These are phyloP conservation scores for carrot (Daucus carota) DNA, from an alignment of 129 eudicot genomes.

Conservation along the genomic window DH1_v3.0 NC_030385.2:24772501-24773000, in stretches of 20 bases:
- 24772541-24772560: background rate
- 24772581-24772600: background rate
- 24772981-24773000: slow-evolving; percentile 73
- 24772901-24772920: slow-evolving; percentile 66
- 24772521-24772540: background rate
- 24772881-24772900: slow-evolving; percentile 68
- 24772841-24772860: slow-evolving; percentile 69
- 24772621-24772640: too few relatives aligned
- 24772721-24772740: too few relatives aligned
- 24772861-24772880: slow-evolving; percentile 83
- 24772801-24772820: slow-evolving; percentile 96
- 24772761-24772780: too few relatives aligned
- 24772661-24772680: too few relatives aligned
- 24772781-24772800: slow-evolving; percentile 80
- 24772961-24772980: slow-evolving; percentile 95
- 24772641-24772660: too few relatives aligned
- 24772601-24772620: background rate
- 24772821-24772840: slow-evolving; percentile 95
- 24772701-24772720: too few relatives aligned
- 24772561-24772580: background rate
- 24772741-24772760: too few relatives aligned
- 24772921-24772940: slow-evolving; percentile 73
- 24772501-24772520: background rate
- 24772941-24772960: slow-evolving; percentile 87
- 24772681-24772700: too few relatives aligned